phyloP scores from a whole-genome alignment of 179 eudicot species.

The Drosera spatulata region DNA sequence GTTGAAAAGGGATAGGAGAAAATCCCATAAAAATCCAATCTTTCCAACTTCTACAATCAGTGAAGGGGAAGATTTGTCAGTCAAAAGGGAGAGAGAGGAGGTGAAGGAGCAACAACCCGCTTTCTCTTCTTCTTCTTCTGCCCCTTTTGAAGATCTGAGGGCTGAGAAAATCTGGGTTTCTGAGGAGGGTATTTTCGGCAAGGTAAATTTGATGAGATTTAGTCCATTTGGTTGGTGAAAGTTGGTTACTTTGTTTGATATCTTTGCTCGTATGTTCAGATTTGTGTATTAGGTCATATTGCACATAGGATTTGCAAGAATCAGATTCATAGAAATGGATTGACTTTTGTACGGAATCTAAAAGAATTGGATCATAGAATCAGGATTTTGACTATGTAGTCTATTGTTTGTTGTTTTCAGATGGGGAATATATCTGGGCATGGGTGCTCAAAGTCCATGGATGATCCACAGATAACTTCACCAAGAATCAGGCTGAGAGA shows the following conservation, averaged over 20 bases:
- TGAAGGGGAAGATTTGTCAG: neutral
- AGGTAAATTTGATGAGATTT: neutral
- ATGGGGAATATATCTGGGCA: slow-evolving; percentile 39
- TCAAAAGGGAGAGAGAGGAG: neutral
- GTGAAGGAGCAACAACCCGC: neutral
- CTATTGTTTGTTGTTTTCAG: slow-evolving; percentile 11
- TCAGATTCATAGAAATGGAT: neutral
- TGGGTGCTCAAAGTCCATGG: slow-evolving; percentile 28
- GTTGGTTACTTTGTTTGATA: neutral
- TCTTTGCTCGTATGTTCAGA: neutral
- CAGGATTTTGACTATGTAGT: too few species aligned
- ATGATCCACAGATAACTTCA: slow-evolving; percentile 22
- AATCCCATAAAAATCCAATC: neutral
- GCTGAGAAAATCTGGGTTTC: neutral
- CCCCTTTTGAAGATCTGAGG: neutral
- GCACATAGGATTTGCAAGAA: neutral
- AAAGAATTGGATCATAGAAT: too few species aligned
- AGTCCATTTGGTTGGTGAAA: neutral
- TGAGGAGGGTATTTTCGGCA: neutral
- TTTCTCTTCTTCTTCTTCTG: neutral
- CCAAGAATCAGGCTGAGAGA: slow-evolving; percentile 43
- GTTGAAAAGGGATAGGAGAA: neutral
- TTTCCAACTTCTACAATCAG: neutral
- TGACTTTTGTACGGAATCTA: too few species aligned
- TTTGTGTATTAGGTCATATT: too few species aligned